Evolutionary conservation across 192 early-diverging fungal species (phyloP), one percentile per base, ranked within the genome.

Genomic region (Gryganskiella cystojenkinii): DNA sequence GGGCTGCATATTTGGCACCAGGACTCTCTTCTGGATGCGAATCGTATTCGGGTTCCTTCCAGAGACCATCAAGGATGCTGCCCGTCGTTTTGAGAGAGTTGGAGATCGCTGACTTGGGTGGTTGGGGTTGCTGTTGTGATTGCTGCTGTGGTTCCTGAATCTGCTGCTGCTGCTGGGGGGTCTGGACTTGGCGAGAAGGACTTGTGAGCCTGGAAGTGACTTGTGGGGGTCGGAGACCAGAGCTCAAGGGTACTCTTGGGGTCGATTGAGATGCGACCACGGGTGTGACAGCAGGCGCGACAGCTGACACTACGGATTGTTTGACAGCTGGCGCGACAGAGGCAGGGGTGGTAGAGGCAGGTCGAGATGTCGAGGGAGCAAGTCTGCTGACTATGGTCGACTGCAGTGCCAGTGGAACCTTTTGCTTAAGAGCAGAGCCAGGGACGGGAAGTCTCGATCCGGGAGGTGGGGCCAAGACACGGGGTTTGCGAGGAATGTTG

Each of bases 401-500:
- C 49, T 64, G 61, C 13, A 72, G 45, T 7, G 62, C 61, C 45
- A 72, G 15, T 19, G 70, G 70, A 3, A 72, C 34, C 27, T 64
- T 72, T 54, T 64, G 54, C 14, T 52, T 58, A 14, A 37, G 35
- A 6, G 50, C 55, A 3, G 65, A 56, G 24, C 61, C 57, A 22
- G 66, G 73, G 27, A 78, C 59, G 34, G 73, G 73, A 3, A 78
- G 35, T 34, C 50, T 55, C 30, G 73, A 78, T 11, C 73, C 73
- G 11, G 73, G 65, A 15, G 73, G 65, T 22, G 66, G 73, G n/a
- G 73, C 65, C 6, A 78, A 46, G 4, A 64, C 61, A 20, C 59
- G 58, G 10, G 73, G 73, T 45, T 78, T 78, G 28, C 73, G 56
- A 24, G 73, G 73, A n/a, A 78, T 69, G 42, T 78, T 78, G 40